phyloP scores from a whole-genome alignment of 2,329 filamentous ascomycete species.

The Penicillium sp. region DNA sequence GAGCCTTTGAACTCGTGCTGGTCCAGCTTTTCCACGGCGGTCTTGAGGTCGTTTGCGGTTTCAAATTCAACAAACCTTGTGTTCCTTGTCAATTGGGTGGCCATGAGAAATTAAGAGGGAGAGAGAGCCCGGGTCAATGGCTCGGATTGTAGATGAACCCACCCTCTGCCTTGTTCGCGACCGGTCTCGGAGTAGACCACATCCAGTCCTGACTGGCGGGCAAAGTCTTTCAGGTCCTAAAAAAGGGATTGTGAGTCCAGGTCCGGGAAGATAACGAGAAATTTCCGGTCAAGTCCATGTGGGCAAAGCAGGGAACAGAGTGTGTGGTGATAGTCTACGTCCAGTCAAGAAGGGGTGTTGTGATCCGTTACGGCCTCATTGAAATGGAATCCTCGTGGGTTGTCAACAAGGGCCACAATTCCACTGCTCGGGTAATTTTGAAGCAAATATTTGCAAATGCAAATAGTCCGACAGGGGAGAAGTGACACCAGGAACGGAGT shows the following conservation, averaged over 20 bases:
- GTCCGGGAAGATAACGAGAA: conserved; percentile 54
- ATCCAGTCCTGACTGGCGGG: conserved; percentile 92
- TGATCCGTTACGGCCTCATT: conserved; percentile 30
- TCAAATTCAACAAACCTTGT: conserved; percentile 96
- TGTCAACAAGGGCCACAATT: conserved; percentile 8
- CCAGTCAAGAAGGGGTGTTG: conserved; percentile 20
- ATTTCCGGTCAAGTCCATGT: conserved; percentile 24
- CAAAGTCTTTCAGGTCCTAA: conserved; percentile 99
- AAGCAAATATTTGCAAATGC: neutral
- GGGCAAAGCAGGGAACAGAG: conserved; percentile 7
- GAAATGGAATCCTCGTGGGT: conserved; percentile 13
- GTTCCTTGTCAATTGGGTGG: conserved; percentile 33
- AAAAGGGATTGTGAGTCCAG: conserved; percentile 79
- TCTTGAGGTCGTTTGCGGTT: conserved; percentile 84
- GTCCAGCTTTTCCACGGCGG: conserved; percentile 93
- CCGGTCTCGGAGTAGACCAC: conserved; percentile 98
- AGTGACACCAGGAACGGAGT: conserved; percentile 6
- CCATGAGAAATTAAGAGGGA: neutral
- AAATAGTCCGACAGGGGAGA: conserved; percentile 1
- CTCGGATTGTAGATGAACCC: conserved; percentile 49
- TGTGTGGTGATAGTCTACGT: conserved; percentile 24
- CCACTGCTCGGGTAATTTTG: conserved; percentile 10
- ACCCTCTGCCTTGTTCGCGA: conserved; percentile 93
- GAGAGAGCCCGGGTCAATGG: conserved; percentile 16
- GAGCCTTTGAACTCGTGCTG: conserved; percentile 90